These are phyloP conservation scores for Teunomyces panamensis DNA, from an alignment of 805 yeast genomes.

Conservation along the genomic window DNA sequence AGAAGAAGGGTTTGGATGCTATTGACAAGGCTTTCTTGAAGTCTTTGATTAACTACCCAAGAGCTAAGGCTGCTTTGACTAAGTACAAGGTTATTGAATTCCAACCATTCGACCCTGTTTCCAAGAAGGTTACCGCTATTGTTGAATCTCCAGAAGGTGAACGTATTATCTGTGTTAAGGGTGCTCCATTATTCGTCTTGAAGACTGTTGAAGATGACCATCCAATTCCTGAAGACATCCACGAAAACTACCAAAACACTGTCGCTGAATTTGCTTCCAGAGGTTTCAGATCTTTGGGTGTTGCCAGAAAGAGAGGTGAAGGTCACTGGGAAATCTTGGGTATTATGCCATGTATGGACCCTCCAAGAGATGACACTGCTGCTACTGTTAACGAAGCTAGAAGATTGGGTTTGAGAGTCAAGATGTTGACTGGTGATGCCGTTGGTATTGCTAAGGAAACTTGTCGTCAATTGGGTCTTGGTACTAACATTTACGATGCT, in stretches of 20 bases:
- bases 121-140: slow-evolving; percentile 92
- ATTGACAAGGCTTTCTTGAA: slow-evolving; percentile 95
- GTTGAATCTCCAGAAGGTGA: slow-evolving; percentile 97
- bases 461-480: slow-evolving; percentile 95
- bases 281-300: slow-evolving; percentile 98
- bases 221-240: slow-evolving; percentile 91
- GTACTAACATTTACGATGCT: slow-evolving; percentile 95
- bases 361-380: slow-evolving; percentile 98
- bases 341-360: slow-evolving; percentile 98
- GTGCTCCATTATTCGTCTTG: slow-evolving; percentile 96
- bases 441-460: slow-evolving; percentile 99
- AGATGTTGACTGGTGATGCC: slow-evolving; percentile 99
- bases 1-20: slow-evolving; percentile 97
- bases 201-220: slow-evolving; percentile 97
- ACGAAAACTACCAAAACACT: slow-evolving; percentile 92
- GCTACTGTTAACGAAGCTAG: slow-evolving; percentile 90
- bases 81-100: slow-evolving; percentile 93
- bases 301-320: slow-evolving; percentile 97
- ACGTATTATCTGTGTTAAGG: slow-evolving; percentile 92
- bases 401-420: slow-evolving; percentile 86
- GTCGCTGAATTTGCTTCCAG: slow-evolving; percentile 97
- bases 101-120: slow-evolving; percentile 97
- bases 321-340: slow-evolving; percentile 98
- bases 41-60: slow-evolving; percentile 82
- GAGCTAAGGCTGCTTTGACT: slow-evolving; percentile 88